Conservation (phyloP, 768 basidiomycete species). For the Myochromella boudieri region DNA sequence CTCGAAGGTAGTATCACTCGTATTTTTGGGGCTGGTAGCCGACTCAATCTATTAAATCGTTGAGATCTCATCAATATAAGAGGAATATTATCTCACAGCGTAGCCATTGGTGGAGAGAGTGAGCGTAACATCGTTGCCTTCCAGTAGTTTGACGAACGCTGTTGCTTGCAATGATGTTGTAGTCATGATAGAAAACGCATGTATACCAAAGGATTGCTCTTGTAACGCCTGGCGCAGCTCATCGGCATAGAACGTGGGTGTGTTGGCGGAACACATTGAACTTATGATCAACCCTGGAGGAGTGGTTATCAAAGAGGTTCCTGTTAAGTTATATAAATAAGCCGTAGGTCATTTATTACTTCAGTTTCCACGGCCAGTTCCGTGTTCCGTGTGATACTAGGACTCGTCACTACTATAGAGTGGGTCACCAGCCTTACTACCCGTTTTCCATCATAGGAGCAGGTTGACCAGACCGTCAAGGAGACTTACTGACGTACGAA, state of each 20-base stretch:
- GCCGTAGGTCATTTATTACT: too few relatives aligned
- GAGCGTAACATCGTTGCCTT: constrained; percentile 48
- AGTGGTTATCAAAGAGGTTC: too few relatives aligned
- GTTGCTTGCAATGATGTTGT: constrained; percentile 46
- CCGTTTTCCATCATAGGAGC: too few relatives aligned
- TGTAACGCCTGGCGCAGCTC: constrained; percentile 56
- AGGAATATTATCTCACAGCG: constrained; percentile 37
- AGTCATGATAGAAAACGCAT: constrained; percentile 40
- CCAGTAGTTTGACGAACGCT: constrained; percentile 55
- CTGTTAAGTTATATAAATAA: too few relatives aligned
- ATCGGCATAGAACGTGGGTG: constrained; percentile 37
- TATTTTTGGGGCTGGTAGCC: background rate
- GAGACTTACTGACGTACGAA: too few relatives aligned
- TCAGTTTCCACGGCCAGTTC: too few relatives aligned
- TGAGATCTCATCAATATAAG: background rate
- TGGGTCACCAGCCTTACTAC: too few relatives aligned
- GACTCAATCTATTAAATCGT: constrained; percentile 8
- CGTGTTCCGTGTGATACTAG: too few relatives aligned
- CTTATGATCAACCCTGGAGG: too few relatives aligned
- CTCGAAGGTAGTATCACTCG: constrained; percentile 42
- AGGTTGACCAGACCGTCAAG: too few relatives aligned
- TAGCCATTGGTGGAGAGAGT: constrained; percentile 56
- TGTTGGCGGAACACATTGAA: constrained; percentile 15
- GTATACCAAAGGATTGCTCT: constrained; percentile 60
- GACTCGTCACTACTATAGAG: too few relatives aligned